A percentile compares a stretch with the other conserved stretches of the same genome.
phyloP scores from a whole-genome alignment of 2,329 filamentous ascomycete species.

The Allantophomopsis lycopodina region DNA sequence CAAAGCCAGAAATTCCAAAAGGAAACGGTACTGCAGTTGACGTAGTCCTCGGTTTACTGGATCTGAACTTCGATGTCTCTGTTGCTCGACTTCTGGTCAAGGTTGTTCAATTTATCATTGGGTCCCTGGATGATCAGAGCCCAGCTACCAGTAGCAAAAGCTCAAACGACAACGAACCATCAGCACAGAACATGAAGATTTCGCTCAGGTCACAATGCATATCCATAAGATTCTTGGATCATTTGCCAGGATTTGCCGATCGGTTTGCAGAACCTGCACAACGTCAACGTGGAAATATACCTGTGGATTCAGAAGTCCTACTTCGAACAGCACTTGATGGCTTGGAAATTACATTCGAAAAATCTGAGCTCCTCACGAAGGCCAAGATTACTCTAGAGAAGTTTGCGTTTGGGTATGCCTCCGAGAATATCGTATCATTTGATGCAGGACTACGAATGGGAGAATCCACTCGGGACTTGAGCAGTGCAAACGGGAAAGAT shows the following conservation, averaged over 20 bases:
- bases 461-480: conserved; percentile 43
- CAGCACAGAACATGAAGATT: conserved; percentile 1
- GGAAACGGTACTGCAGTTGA: conserved; percentile 11
- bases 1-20: neutral
- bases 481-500: conserved; percentile 42
- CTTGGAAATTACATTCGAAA: conserved; percentile 9
- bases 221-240: conserved; percentile 17
- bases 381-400: conserved; percentile 28
- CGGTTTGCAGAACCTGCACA: neutral
- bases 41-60: conserved; percentile 13
- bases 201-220: conserved; percentile 13
- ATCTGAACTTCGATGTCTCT: conserved; percentile 18
- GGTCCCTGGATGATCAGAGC: conserved; percentile 3
- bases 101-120: conserved; percentile 13
- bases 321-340: conserved; percentile 14
- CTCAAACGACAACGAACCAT: no score
- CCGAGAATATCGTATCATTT: conserved; percentile 50
- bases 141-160: no score
- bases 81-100: conserved; percentile 17
- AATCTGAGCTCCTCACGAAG: conserved; percentile 7
- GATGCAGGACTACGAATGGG: conserved; percentile 42
- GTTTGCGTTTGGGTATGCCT: conserved; percentile 47
- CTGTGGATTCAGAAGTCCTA: conserved; percentile 13
- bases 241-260: conserved; percentile 10
- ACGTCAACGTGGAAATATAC: neutral